Evolutionary conservation across 1,284 basidiomycete genomes (phyloP).

Genomic region (Thecaphora frezii): DNA sequence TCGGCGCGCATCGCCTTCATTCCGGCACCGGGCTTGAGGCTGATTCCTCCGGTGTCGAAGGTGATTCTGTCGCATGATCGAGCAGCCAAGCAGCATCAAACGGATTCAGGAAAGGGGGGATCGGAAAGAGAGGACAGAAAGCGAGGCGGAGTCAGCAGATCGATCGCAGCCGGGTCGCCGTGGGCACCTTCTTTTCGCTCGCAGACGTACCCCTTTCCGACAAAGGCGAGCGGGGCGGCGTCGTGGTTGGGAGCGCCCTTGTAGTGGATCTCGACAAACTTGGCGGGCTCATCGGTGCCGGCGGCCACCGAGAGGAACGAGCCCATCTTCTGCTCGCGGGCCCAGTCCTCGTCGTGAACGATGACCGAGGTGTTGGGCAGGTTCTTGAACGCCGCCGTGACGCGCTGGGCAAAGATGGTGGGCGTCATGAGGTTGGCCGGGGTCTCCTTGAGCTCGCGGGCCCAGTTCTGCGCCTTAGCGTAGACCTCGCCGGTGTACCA

Average conservation of each 20-base stretch:
- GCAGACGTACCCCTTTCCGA: conserved; percentile 70
- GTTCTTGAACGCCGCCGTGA: conserved; percentile 70
- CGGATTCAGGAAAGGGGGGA: too few relatives aligned
- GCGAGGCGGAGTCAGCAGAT: neutral
- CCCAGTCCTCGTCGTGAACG: conserved; percentile 82
- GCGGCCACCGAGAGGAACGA: conserved; percentile 84
- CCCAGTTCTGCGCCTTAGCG: conserved; percentile 79
- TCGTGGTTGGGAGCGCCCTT: conserved; percentile 68
- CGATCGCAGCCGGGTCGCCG: neutral
- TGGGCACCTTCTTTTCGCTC: too few relatives aligned
- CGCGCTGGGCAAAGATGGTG: conserved; percentile 72
- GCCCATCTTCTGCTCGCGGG: conserved; percentile 78
- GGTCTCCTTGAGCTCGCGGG: conserved; percentile 80
- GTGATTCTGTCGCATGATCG: conserved; percentile 45
- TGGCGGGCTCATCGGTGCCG: conserved; percentile 79
- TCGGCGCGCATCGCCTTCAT: conserved; percentile 64
- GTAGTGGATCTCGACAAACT: conserved; percentile 86
- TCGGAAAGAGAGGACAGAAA: neutral
- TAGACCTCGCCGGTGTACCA: conserved; percentile 63
- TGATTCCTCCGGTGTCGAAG: conserved; percentile 80
- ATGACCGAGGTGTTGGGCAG: conserved; percentile 72
- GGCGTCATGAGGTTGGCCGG: conserved; percentile 69
- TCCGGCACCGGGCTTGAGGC: conserved; percentile 71
- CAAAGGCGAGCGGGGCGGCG: conserved; percentile 72
- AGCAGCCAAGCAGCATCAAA: too few relatives aligned